Evolutionary conservation across 495 filamentous ascomycete genomes (phyloP).

Genomic region (Annulohypoxylon moriforme): DNA sequence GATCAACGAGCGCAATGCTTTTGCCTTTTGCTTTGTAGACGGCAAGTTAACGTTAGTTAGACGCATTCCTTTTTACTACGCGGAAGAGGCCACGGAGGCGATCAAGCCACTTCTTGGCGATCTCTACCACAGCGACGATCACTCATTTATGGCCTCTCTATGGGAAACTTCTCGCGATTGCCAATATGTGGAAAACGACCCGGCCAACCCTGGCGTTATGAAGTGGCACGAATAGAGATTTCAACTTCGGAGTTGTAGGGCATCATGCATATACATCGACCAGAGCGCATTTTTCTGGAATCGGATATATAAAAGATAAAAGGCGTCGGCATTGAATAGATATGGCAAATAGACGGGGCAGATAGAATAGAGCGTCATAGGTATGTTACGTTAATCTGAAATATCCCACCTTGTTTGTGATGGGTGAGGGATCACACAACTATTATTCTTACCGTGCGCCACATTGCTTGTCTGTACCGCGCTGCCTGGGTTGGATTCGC

Average conservation of each 20-base stretch:
- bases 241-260: not conserved
- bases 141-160: slow-evolving; percentile 29
- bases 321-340: slow-evolving; percentile 14
- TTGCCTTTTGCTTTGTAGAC: not conserved
- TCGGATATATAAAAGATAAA: not conserved
- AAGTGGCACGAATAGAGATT: slow-evolving; percentile 32
- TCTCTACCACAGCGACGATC: slow-evolving; percentile 62
- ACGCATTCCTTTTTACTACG: slow-evolving; percentile 72
- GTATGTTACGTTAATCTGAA: slow-evolving; percentile 5
- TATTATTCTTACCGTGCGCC: not conserved
- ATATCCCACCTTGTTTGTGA: not conserved
- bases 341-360: slow-evolving; percentile 16
- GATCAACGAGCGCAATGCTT: not conserved
- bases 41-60: slow-evolving; percentile 30
- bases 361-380: slow-evolving; percentile 19
- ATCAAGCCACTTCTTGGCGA: slow-evolving; percentile 70
- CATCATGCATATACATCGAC: not conserved
- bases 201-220: slow-evolving; percentile 39
- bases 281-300: not conserved
- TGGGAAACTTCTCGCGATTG: slow-evolving; percentile 38
- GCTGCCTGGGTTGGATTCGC: not conserved
- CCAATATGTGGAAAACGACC: slow-evolving; percentile 43
- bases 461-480: not conserved
- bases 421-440: not conserved
- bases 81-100: slow-evolving; percentile 70